Evolutionary conservation across 2,329 filamentous ascomycete genomes (phyloP), one percentile per base, ranked within the genome.

Genomic region (Neonectria magnoliae): DNA sequence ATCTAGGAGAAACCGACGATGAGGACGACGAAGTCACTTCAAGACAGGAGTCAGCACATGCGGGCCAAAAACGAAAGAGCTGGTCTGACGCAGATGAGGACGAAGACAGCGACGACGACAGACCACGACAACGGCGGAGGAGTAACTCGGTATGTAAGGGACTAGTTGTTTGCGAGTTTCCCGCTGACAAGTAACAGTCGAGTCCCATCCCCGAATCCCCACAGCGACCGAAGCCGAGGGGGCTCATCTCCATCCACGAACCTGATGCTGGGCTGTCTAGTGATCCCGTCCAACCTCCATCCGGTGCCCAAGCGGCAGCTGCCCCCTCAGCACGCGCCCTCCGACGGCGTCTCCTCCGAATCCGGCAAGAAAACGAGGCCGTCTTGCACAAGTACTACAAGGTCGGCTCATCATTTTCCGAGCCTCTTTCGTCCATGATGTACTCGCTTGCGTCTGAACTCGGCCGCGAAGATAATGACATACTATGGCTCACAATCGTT

Each of bases 401-500:
- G 29, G 86, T 93, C 31, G 96, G 96, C 44, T 91, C 93, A 3
- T 97, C 94, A 2, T 98, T 97, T 76, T 95, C 95, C 0, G 96
- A 99, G 76, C 96, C 96, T 1, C 93, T 98, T 60, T 96, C 94
- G 0, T 97, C 94, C 0, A 91, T 98, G 81, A 88, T 98, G 75
- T 99, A 98, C 79, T 97, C 94, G 0, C 85, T 99, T 14, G 96
- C 95, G 1, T 97, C 94, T 1, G 96, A 98, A 76, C 88, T 99
- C 7, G 96, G 96, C 67, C 91, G 94, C 57, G 96, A 98, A 83
- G 95, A 98, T 78, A 99, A 98, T 73, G 94, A 99, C 73, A 84
- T 98, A 22, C 85, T 99, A 14, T 99, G 96, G 96, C 86, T 97
- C 63, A 90, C 94, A 6, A 97, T 98, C 74, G 93, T 99, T 27